Conservation (phyloP, 2,329 filamentous ascomycete genomes). For the Fusarium sp. region DNA sequence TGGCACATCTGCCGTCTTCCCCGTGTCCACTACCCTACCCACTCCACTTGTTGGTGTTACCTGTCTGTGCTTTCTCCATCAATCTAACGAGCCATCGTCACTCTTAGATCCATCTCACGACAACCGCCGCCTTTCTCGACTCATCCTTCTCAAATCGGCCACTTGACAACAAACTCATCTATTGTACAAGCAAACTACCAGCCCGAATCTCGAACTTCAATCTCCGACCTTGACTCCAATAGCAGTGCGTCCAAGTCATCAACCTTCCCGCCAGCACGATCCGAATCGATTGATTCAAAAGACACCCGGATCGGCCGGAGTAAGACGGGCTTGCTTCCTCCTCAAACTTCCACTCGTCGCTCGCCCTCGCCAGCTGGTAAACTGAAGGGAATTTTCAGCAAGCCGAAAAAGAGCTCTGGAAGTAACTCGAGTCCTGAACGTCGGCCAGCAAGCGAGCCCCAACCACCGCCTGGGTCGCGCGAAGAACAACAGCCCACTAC, state of each 20-base stretch:
- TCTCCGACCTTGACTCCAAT: slow-evolving; percentile 45
- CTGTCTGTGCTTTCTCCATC: slow-evolving; percentile 40
- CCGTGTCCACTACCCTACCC: slow-evolving; percentile 41
- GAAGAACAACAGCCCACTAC: slow-evolving; percentile 45
- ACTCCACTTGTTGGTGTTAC: slow-evolving; percentile 29
- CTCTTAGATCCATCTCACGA: slow-evolving; percentile 49
- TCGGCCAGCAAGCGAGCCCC: slow-evolving; percentile 36
- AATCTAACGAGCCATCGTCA: slow-evolving; percentile 46
- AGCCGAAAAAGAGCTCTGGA: slow-evolving; percentile 44
- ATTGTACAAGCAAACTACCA: slow-evolving; percentile 72
- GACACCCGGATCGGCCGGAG: slow-evolving; percentile 48
- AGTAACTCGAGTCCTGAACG: slow-evolving; percentile 46
- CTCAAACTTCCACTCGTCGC: slow-evolving; percentile 64
- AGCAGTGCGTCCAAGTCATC: slow-evolving; percentile 48
- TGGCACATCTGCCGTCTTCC: slow-evolving; percentile 36
- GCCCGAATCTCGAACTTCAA: slow-evolving; percentile 41
- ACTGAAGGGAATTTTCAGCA: slow-evolving; percentile 75
- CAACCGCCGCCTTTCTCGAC: slow-evolving; percentile 59
- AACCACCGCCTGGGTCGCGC: slow-evolving; percentile 35
- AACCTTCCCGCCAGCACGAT: slow-evolving; percentile 46
- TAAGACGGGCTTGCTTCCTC: slow-evolving; percentile 48
- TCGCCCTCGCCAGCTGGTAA: slow-evolving; percentile 80
- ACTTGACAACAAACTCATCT: slow-evolving; percentile 79
- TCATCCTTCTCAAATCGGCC: slow-evolving; percentile 76
- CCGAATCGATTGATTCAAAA: slow-evolving; percentile 47